A percentile compares a stretch with the other conserved stretches of the same genome.
These are phyloP conservation scores for Fusarium sp. DNA, from an alignment of 2,329 filamentous ascomycete species.

Conservation along the genomic window DNA sequence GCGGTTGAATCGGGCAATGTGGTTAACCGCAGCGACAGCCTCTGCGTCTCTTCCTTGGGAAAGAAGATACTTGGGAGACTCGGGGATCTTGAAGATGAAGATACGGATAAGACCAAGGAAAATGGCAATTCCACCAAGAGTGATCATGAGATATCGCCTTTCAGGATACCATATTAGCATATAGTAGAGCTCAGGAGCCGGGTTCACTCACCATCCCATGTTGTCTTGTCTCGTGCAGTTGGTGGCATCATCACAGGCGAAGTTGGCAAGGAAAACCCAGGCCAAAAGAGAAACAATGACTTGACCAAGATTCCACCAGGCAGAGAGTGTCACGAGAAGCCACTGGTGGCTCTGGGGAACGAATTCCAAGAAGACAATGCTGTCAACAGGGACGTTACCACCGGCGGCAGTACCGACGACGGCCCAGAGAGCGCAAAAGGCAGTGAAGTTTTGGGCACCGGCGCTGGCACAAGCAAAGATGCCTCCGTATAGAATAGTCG, in stretches of 20 bases:
- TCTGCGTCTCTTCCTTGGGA: constrained; percentile 57
- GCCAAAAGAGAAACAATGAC: constrained; percentile 50
- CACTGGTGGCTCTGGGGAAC: constrained; percentile 57
- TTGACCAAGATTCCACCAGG: constrained; percentile 62
- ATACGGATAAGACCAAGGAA: constrained; percentile 55
- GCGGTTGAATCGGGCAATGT: constrained; percentile 52
- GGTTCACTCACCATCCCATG: constrained; percentile 54
- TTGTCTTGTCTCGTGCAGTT: constrained; percentile 54
- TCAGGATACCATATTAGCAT: not conserved
- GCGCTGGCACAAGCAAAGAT: constrained; percentile 70
- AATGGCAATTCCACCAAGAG: constrained; percentile 55
- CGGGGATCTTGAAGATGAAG: constrained; percentile 55
- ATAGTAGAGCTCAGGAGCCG: not conserved
- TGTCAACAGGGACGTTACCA: constrained; percentile 59
- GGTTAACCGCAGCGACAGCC: constrained; percentile 59
- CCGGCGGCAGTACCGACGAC: constrained; percentile 55
- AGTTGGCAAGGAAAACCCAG: constrained; percentile 53
- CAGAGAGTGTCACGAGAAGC: constrained; percentile 55
- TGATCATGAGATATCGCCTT: constrained; percentile 54
- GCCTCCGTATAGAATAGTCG: constrained; percentile 55
- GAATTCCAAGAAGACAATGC: constrained; percentile 58
- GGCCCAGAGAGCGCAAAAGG: constrained; percentile 66
- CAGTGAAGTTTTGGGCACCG: constrained; percentile 66
- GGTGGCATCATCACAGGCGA: constrained; percentile 48
- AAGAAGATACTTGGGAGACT: constrained; percentile 57